Percentiles rank a stretch among this genome's conserved stretches.
Conservation (phyloP, 2,329 filamentous ascomycete species). For the Teratosphaeriaceae sp. region DNA sequence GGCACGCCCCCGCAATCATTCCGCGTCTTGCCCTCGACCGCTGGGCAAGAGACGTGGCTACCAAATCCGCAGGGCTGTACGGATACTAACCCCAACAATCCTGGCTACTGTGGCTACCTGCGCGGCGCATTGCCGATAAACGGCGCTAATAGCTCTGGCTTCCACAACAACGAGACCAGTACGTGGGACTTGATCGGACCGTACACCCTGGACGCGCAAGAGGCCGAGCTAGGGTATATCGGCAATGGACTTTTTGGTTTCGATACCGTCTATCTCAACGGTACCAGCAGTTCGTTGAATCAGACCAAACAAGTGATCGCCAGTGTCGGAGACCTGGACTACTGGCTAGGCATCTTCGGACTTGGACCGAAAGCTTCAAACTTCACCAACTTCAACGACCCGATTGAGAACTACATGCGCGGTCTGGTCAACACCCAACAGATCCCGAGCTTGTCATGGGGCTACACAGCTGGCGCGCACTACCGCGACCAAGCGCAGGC, state of each 20-base stretch:
- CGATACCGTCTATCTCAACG: conserved; percentile 27
- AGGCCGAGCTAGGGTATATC: conserved; percentile 22
- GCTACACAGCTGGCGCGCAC: conserved; percentile 35
- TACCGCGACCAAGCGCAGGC: conserved; percentile 15
- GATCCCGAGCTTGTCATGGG: conserved; percentile 33
- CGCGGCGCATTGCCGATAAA: conserved; percentile 26
- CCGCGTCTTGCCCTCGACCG: conserved; percentile 21
- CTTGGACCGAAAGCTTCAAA: conserved; percentile 32
- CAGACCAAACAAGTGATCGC: conserved; percentile 32
- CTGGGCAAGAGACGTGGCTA: conserved; percentile 31
- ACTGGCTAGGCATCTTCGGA: conserved; percentile 34
- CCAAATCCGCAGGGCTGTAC: conserved; percentile 30
- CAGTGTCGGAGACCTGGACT: conserved; percentile 28
- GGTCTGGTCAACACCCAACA: conserved; percentile 22
- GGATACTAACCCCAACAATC: conserved; percentile 13
- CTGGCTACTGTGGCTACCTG: conserved; percentile 20
- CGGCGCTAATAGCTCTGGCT: conserved; percentile 18
- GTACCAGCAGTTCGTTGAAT: conserved; percentile 5
- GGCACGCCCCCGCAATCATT: conserved; percentile 21
- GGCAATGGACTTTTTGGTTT: conserved; percentile 30
- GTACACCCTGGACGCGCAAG: conserved; percentile 27
- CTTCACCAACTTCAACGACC: conserved; percentile 31
- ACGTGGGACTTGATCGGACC: conserved; percentile 29
- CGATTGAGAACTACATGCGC: conserved; percentile 4
- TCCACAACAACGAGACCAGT: conserved; percentile 25